Conservation (phyloP, 331 rosid species). For the Arachis monticola region DNA sequence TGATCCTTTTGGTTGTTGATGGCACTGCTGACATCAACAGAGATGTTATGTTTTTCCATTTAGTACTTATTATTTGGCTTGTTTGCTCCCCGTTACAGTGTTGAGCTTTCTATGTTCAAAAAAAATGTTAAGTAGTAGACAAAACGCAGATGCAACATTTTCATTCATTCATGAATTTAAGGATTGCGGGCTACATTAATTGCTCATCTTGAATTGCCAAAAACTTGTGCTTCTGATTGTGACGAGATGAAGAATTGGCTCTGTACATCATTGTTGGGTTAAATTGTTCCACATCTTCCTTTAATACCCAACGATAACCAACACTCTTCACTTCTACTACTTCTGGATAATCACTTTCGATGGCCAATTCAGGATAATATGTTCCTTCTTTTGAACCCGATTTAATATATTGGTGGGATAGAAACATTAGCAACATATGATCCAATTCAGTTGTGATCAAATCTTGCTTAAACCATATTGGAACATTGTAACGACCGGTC, state of each 20-base stretch:
- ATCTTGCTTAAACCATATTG: neutral
- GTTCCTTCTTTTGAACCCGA: no score
- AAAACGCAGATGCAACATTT: neutral
- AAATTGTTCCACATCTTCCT: conserved; percentile 9
- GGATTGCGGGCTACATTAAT: neutral
- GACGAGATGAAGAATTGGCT: neutral
- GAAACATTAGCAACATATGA: neutral
- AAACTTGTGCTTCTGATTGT: neutral
- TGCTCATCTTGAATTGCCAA: neutral
- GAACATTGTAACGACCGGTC: neutral
- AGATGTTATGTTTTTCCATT: no score
- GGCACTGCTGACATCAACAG: no score
- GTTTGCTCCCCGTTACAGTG: no score
- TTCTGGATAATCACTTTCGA: neutral
- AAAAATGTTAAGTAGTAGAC: no score
- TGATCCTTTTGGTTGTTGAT: no score
- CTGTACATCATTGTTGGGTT: neutral
- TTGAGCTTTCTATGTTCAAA: no score
- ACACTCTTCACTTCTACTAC: conserved; percentile 8
- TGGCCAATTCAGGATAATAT: no score
- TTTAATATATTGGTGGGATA: neutral
- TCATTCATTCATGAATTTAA: neutral
- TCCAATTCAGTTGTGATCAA: neutral
- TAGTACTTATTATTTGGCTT: no score
- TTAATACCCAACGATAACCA: neutral